phyloP scores from a whole-genome alignment of 352 stramenopile genomes.

The Phytophthora brassicae region DNA sequence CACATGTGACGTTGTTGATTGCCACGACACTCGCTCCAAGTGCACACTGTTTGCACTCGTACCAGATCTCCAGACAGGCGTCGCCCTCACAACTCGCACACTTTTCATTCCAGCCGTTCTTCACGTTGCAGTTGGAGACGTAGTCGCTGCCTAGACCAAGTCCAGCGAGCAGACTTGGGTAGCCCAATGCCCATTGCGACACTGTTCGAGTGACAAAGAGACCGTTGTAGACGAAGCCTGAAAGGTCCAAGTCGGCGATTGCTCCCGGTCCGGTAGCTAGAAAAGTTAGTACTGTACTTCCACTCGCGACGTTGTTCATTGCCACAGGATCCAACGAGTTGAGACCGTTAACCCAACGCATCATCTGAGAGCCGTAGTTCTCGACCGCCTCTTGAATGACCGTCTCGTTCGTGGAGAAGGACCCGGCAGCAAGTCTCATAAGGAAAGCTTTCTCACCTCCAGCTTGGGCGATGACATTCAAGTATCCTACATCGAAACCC shows the following conservation, averaged over 20 bases:
- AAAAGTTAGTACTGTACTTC: slow-evolving; percentile 48
- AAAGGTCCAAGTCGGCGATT: slow-evolving; percentile 47
- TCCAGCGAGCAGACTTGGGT: slow-evolving; percentile 68
- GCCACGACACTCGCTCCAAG: slow-evolving; percentile 36
- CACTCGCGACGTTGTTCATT: slow-evolving; percentile 53
- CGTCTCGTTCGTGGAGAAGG: slow-evolving; percentile 39
- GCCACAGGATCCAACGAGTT: slow-evolving; percentile 71
- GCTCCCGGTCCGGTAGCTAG: slow-evolving; percentile 28
- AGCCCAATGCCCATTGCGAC: slow-evolving; percentile 67
- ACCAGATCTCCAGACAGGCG: slow-evolving; percentile 37
- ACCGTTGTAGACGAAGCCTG: slow-evolving; percentile 77
- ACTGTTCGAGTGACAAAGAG: slow-evolving; percentile 56
- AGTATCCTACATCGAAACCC: slow-evolving; percentile 57
- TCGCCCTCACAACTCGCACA: slow-evolving; percentile 42
- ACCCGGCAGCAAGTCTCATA: slow-evolving; percentile 41
- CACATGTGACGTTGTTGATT: slow-evolving; percentile 50
- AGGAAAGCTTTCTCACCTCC: slow-evolving; percentile 60
- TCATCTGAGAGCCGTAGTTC: slow-evolving; percentile 54
- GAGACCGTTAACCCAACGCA: slow-evolving; percentile 77
- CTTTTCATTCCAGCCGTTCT: slow-evolving; percentile 35
- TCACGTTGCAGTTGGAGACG: slow-evolving; percentile 44
- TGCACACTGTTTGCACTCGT: slow-evolving; percentile 44
- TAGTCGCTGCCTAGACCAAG: slow-evolving; percentile 57
- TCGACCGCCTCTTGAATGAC: slow-evolving; percentile 32
- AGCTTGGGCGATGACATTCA: slow-evolving; percentile 64